Evolutionary conservation across 805 yeast genomes (phyloP).

Genomic region (Sugiyamaella boreocaroliniensis): DNA sequence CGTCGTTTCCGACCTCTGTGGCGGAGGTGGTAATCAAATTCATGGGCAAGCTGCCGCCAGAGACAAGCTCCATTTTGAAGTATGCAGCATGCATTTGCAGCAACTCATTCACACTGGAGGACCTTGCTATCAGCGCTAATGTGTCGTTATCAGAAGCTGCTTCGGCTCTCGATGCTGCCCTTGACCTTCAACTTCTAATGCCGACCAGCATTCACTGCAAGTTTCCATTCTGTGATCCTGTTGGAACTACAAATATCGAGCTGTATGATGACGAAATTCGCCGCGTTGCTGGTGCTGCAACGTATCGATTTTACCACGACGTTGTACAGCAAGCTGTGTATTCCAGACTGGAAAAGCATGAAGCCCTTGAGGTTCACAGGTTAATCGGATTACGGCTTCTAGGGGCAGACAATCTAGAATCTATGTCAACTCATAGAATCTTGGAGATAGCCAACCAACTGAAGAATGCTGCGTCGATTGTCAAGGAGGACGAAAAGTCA

Average conservation of each 20-base stretch:
- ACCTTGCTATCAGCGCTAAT: conserved; percentile 35
- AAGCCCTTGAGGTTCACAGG: conserved; percentile 33
- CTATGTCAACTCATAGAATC: conserved; percentile 24
- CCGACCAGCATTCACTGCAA: conserved; percentile 42
- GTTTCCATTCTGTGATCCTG: conserved; percentile 39
- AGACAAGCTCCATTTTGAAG: conserved; percentile 30
- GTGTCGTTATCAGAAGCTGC: conserved; percentile 32
- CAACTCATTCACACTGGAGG: conserved; percentile 34
- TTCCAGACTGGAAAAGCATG: conserved; percentile 25
- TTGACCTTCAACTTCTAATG: conserved; percentile 31
- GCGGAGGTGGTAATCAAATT: conserved; percentile 18
- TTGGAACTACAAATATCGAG: conserved; percentile 23
- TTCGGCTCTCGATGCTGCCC: conserved; percentile 31
- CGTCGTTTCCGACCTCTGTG: conserved; percentile 11
- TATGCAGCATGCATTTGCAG: conserved; percentile 40
- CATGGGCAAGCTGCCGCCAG: conserved; percentile 20
- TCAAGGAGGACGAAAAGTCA: conserved; percentile 31
- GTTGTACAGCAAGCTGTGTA: conserved; percentile 32
- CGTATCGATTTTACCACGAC: conserved; percentile 39
- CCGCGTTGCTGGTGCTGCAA: conserved; percentile 30
- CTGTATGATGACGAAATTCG: conserved; percentile 32
- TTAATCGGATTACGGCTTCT: conserved; percentile 39
- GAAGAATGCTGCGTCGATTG: conserved; percentile 32
- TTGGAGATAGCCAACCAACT: conserved; percentile 39
- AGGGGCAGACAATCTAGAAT: conserved; percentile 20